These are phyloP conservation scores for Salvia rosmarinus DNA, from an alignment of 257 asterid genomes.

Conservation along the genomic window DNA sequence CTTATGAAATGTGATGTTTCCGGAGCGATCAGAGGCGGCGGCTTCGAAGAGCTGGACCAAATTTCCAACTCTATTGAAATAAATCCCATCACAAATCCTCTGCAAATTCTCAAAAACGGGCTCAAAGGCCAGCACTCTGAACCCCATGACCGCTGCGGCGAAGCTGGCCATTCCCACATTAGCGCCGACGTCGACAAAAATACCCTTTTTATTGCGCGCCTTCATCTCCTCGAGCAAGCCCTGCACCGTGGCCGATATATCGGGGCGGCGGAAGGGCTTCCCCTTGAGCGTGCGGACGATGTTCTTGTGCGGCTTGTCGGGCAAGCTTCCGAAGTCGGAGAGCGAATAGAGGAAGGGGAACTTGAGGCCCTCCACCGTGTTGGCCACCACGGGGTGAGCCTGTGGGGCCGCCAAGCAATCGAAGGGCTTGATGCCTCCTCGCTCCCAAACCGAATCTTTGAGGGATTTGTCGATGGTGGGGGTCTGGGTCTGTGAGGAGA, in stretches of 20 bases:
- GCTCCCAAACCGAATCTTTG: slow-evolving; percentile 14
- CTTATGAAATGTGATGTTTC: slow-evolving; percentile 92
- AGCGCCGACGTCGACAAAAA: slow-evolving; percentile 90
- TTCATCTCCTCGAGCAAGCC: slow-evolving; percentile 62
- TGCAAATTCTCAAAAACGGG: slow-evolving; percentile 98
- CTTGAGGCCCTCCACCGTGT: slow-evolving; percentile 87
- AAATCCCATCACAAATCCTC: slow-evolving; percentile 91
- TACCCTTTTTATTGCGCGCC: slow-evolving; percentile 49
- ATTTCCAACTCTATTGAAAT: slow-evolving; percentile 76
- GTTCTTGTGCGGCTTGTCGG: slow-evolving; percentile 98
- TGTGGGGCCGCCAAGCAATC: slow-evolving; percentile 78
- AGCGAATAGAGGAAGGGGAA: slow-evolving; percentile 87
- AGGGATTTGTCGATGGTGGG: slow-evolving; percentile 42
- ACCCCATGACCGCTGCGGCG: slow-evolving; percentile 98
- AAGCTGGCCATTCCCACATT: slow-evolving; percentile 97
- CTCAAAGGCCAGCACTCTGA: slow-evolving; percentile 87
- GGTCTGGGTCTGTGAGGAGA: slow-evolving; percentile 60
- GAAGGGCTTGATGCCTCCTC: slow-evolving; percentile 63
- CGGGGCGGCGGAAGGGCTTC: slow-evolving; percentile 84
- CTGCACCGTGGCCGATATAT: slow-evolving; percentile 88
- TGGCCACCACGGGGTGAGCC: slow-evolving; percentile 88
- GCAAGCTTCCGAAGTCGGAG: slow-evolving; percentile 79
- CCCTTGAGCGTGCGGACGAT: slow-evolving; percentile 85
- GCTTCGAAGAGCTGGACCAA: slow-evolving; percentile 81
- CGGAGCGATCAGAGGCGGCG: slow-evolving; percentile 74